Evolutionary conservation across 495 filamentous ascomycete species (phyloP).

Genomic region (Penicillium daleae): DNA sequence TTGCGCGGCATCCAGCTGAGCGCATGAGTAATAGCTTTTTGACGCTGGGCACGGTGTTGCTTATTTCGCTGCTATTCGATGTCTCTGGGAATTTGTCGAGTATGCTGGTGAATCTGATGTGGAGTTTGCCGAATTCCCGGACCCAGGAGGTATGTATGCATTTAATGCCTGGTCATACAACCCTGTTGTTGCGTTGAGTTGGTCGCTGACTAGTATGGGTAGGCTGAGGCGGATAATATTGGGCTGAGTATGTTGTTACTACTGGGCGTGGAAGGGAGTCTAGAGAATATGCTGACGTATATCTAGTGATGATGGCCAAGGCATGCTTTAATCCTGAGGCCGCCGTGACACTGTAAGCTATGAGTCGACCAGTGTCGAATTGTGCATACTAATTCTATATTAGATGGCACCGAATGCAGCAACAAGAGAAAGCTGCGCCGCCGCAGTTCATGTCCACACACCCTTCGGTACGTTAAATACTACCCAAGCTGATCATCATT

Average conservation of each 20-base stretch:
- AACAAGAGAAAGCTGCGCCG: constrained; percentile 54
- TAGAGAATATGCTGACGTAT: constrained; percentile 30
- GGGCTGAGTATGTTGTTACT: constrained; percentile 60
- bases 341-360: constrained; percentile 61
- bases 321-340: constrained; percentile 74
- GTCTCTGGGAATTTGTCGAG: constrained; percentile 49
- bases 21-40: constrained; percentile 67
- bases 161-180: no score
- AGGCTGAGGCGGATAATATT: constrained; percentile 82
- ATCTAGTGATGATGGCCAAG: constrained; percentile 62
- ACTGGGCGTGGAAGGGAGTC: constrained; percentile 32
- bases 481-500: not conserved
- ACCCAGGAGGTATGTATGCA: constrained; percentile 59
- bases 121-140: constrained; percentile 70
- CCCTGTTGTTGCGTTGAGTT: not conserved
- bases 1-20: constrained; percentile 81
- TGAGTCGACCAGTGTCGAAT: not conserved
- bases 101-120: constrained; percentile 61
- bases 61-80: constrained; percentile 54
- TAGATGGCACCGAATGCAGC: constrained; percentile 76
- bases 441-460: constrained; percentile 88
- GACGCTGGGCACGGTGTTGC: constrained; percentile 55
- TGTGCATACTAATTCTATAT: not conserved
- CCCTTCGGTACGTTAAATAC: constrained; percentile 62
- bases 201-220: constrained; percentile 3